These are phyloP conservation scores for Kwoniella bestiolae DNA, from an alignment of 768 basidiomycete genomes.

Conservation along the genomic window DNA sequence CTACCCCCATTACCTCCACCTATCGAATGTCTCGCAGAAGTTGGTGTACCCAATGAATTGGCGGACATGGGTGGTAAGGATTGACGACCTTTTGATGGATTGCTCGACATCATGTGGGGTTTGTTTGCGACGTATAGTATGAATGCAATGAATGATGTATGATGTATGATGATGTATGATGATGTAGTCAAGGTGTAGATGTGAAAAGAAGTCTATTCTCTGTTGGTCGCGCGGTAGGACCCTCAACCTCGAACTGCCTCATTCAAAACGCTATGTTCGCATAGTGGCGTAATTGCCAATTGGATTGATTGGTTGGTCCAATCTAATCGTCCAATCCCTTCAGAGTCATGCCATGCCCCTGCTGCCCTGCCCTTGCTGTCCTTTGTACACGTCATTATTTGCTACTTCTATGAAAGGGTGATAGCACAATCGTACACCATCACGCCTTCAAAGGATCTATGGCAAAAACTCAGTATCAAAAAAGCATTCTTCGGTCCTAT, in stretches of 20 bases:
- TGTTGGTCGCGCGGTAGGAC: neutral
- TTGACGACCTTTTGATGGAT: conserved; percentile 17
- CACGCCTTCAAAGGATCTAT: too few species aligned
- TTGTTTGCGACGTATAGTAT: neutral
- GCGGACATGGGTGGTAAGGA: conserved; percentile 17
- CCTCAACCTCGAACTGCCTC: neutral
- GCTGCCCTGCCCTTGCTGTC: neutral
- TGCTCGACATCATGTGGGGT: neutral
- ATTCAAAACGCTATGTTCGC: neutral
- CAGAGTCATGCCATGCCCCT: neutral
- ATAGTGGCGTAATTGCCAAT: neutral
- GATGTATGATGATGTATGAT: neutral
- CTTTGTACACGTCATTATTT: conserved; percentile 8
- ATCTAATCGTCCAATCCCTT: neutral
- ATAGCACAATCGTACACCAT: too few species aligned
- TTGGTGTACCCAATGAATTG: conserved; percentile 2
- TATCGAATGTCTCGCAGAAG: neutral
- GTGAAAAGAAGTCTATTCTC: neutral
- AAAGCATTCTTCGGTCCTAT: too few species aligned
- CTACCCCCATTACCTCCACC: conserved; percentile 3
- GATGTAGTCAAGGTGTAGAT: neutral
- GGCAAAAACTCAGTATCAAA: too few species aligned
- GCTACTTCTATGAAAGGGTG: neutral
- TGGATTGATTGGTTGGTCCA: neutral
- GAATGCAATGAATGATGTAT: neutral